phyloP scores from a whole-genome alignment of 495 filamentous ascomycete genomes.

The Xylaria scruposa region DNA sequence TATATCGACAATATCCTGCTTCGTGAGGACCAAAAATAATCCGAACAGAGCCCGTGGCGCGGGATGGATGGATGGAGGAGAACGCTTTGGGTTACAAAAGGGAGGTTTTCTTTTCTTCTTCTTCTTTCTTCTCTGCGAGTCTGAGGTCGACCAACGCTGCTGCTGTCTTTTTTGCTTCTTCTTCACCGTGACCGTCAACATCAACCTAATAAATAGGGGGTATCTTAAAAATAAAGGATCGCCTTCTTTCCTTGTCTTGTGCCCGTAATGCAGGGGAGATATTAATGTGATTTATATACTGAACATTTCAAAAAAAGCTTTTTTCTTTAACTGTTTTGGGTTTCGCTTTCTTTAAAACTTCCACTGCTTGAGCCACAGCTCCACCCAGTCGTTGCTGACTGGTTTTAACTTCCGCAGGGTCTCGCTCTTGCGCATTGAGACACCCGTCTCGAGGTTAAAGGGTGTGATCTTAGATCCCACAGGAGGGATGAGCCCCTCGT shows the following conservation, averaged over 20 bases:
- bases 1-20: slow-evolving; percentile 4
- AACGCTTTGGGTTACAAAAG: not conserved
- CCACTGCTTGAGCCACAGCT: slow-evolving; percentile 47
- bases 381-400: slow-evolving; percentile 41
- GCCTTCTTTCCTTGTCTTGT: slow-evolving; percentile 17
- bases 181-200: slow-evolving; percentile 9
- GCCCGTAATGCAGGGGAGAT: slow-evolving; percentile 1
- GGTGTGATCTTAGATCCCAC: slow-evolving; percentile 26
- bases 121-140: not conserved
- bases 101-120: not conserved
- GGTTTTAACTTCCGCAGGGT: slow-evolving; percentile 31
- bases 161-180: not conserved
- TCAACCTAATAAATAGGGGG: slow-evolving; percentile 16
- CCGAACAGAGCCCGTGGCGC: not conserved
- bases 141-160: not conserved
- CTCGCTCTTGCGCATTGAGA: slow-evolving; percentile 23
- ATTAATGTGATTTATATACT: slow-evolving; percentile 15
- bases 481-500: slow-evolving; percentile 20
- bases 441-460: slow-evolving; percentile 27
- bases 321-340: not conserved
- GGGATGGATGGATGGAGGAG: not conserved
- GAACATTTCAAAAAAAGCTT: not conserved
- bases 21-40: not conserved
- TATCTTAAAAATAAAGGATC: slow-evolving; percentile 23
- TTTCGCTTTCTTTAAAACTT: slow-evolving; percentile 26